These are phyloP conservation scores for Rhizopus delemar DNA, from an alignment of 371 early-diverging fungal species.

Conservation along the genomic window DNA sequence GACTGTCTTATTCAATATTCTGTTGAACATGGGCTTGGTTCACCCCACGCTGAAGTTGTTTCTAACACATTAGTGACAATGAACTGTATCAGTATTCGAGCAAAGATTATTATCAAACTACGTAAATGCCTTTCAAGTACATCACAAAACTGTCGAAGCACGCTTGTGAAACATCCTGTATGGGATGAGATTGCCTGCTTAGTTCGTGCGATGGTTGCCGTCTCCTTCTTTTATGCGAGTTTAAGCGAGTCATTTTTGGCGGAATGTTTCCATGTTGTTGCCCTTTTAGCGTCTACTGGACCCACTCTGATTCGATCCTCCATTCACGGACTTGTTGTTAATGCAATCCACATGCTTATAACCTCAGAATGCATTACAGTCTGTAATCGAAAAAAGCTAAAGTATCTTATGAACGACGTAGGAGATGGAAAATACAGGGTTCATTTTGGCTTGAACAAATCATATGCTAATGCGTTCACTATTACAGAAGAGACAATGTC, in stretches of 20 bases:
- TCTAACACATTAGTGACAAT: conserved; percentile 82
- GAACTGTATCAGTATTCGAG: conserved; percentile 70
- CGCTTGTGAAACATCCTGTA: conserved; percentile 72
- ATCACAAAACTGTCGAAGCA: conserved; percentile 57
- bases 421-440: conserved; percentile 75
- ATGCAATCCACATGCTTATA: conserved; percentile 80
- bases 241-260: conserved; percentile 75
- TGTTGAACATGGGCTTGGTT: conserved; percentile 76
- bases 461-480: conserved; percentile 67
- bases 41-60: conserved; percentile 74
- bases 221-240: conserved; percentile 78
- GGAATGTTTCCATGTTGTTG: conserved; percentile 80
- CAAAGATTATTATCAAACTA: conserved; percentile 72
- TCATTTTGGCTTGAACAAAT: conserved; percentile 75
- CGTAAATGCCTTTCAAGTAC: conserved; percentile 72
- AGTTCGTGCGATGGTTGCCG: conserved; percentile 77
- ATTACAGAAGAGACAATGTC: conserved; percentile 59
- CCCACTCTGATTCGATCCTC: conserved; percentile 79
- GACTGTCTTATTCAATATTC: conserved; percentile 76
- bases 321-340: conserved; percentile 85
- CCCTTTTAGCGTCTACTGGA: conserved; percentile 78
- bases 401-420: conserved; percentile 62
- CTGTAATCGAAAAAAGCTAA: conserved; percentile 55
- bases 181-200: conserved; percentile 87
- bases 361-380: conserved; percentile 61